Evolutionary conservation across 352 stramenopile genomes (phyloP).

Genomic region (Phytophthora agathidicida): DNA sequence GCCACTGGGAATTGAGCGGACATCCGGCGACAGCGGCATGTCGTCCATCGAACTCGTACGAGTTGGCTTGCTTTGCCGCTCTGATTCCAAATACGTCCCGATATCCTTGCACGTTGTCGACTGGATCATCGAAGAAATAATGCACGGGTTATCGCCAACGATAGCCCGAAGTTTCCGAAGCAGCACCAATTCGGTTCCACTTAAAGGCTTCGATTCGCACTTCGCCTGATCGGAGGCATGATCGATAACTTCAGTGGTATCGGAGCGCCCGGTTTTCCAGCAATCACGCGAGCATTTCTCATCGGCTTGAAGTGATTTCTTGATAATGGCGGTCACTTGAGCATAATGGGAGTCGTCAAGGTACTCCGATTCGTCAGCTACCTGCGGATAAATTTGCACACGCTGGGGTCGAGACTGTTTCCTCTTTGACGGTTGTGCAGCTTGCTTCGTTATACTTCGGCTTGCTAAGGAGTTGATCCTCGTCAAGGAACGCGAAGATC

Average conservation of each 20-base stretch:
- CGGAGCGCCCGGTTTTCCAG: constrained; percentile 35
- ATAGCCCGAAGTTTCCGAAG: constrained; percentile 60
- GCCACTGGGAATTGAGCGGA: constrained; percentile 36
- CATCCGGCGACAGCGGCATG: constrained; percentile 47
- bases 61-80: constrained; percentile 37
- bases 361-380: constrained; percentile 66
- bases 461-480: constrained; percentile 62
- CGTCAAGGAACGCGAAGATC: constrained; percentile 63
- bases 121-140: constrained; percentile 64
- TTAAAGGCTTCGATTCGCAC: constrained; percentile 4
- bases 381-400: constrained; percentile 29
- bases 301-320: constrained; percentile 38
- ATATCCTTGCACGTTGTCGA: constrained; percentile 67
- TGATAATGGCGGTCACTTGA: constrained; percentile 49
- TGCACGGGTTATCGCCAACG: constrained; percentile 69
- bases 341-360: constrained; percentile 63
- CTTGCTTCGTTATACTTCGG: constrained; percentile 53
- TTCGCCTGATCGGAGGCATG: constrained; percentile 1
- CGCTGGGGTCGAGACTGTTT: constrained; percentile 32
- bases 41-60: constrained; percentile 35
- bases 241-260: not conserved
- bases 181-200: constrained; percentile 52
- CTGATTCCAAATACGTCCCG: constrained; percentile 50
- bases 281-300: constrained; percentile 48
- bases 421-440: constrained; percentile 15